A percentile compares a stretch with the other conserved stretches of the same genome.
phyloP scores from a whole-genome alignment of 139 green algal species.

The Picochlorum sp. region DNA sequence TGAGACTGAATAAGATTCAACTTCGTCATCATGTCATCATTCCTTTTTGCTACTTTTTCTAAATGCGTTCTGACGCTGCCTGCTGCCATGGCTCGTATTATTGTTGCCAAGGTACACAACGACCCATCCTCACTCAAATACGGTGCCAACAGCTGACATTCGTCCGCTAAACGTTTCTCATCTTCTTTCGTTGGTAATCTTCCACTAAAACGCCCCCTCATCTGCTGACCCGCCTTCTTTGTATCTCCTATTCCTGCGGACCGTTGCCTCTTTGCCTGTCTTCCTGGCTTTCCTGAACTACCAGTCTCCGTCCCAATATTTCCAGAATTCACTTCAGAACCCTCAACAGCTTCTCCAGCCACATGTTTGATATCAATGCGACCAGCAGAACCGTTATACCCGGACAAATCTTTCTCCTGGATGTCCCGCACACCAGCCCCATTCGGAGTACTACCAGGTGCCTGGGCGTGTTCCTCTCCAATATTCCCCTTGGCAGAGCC shows the following conservation, averaged over 20 bases:
- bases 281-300: conserved; percentile 19
- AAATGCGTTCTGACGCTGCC: conserved; percentile 56
- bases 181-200: conserved; percentile 76
- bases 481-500: no score
- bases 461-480: no score
- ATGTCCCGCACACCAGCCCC: no score
- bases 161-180: conserved; percentile 63
- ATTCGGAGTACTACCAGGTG: no score
- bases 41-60: conserved; percentile 35
- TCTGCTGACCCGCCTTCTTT: conserved; percentile 12
- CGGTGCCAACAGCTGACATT: conserved; percentile 67
- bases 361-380: neutral
- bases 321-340: neutral
- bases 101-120: conserved; percentile 69
- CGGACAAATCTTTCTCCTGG: neutral
- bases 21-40: conserved; percentile 4
- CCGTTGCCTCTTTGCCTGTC: neutral
- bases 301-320: conserved; percentile 16
- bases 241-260: neutral
- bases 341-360: neutral
- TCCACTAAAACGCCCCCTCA: conserved; percentile 70
- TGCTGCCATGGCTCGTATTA: conserved; percentile 67
- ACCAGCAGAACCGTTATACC: neutral
- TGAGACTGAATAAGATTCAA: neutral
- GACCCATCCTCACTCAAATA: conserved; percentile 60